Evolutionary conservation across 1,284 basidiomycete genomes (phyloP), one percentile per base, ranked within the genome.

Genomic region (Cryptococcus amylolentus): DNA sequence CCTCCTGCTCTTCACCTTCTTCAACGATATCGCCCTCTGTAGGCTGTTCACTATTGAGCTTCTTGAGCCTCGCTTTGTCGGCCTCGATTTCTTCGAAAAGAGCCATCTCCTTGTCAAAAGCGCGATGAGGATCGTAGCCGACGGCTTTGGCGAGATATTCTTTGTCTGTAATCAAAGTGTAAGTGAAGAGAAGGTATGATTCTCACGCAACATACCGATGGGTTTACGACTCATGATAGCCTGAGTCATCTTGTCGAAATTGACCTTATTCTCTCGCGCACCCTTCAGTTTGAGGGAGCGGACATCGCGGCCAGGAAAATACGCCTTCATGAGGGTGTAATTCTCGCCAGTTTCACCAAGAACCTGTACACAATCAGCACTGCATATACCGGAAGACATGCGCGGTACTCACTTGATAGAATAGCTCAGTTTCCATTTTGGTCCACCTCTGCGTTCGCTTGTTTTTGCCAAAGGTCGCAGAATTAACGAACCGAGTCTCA

Each of bases 331-430:
- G 44, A 72, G 56, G 2, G 64, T 66, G 54, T 72, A 74, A 53
- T 72, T 72, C 54, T 74, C 72, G 14, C 72, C 72, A 5, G 68
- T 69, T 55, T 73, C 70, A 38, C 67, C 64, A 12, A 72, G 58
- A 1, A 69, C 66, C 72, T 72, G 54, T 2, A 44, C 13, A 23
- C 37, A n/a, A 4, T 5, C 28, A 26, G 37, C 7, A 37, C 28
- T 41, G 42, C n/a, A 26, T 8, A 38, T 40, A 38, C 23, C 31
- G 35, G 28, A 38, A 55, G 40, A 13, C 3, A 45, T 28, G 10
- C 39, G 6, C 10, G 12, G 41, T 10, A 66, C 70, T 59, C 53
- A 71, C 72, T 26, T 58, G 57, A 46, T 64, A 65, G 56, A 73
- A 69, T 13, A 71, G 48, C 28, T 70, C 67, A 12, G 68, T 73